A percentile compares a stretch with the other conserved stretches of the same genome.
Evolutionary conservation across 192 early-diverging fungal genomes (phyloP).

Genomic region (Backusella tarrabulga): DNA sequence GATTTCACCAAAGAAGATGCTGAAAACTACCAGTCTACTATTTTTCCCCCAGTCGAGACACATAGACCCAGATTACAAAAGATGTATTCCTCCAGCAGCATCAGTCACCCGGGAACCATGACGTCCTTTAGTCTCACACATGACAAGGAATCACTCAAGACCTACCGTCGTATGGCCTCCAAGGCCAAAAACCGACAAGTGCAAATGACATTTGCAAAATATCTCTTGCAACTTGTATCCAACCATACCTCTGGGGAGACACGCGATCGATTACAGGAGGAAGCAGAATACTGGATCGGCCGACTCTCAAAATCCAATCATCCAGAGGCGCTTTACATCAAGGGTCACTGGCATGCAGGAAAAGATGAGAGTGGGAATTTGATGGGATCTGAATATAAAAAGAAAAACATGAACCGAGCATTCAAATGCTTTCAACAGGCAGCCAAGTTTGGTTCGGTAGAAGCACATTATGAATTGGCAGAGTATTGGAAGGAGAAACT

Average conservation of each 20-base stretch:
- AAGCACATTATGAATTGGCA: conserved; percentile 69
- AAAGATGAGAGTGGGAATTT: background rate
- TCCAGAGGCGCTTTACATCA: conserved; percentile 74
- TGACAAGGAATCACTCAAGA: conserved; percentile 47
- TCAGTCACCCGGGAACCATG: background rate
- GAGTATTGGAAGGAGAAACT: conserved; percentile 49
- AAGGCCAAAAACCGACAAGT: conserved; percentile 75
- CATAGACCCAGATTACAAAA: background rate
- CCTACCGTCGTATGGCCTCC: conserved; percentile 75
- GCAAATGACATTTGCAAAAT: conserved; percentile 78
- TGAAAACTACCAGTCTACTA: background rate
- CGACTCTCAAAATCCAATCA: conserved; percentile 64
- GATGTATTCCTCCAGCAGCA: background rate
- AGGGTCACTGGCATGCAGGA: conserved; percentile 67
- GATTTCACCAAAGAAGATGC: background rate
- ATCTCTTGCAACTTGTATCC: conserved; percentile 65
- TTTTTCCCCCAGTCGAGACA: too few species aligned
- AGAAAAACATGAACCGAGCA: conserved; percentile 63
- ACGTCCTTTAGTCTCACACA: conserved; percentile 31
- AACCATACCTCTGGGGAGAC: conserved; percentile 18
- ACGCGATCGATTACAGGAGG: conserved; percentile 47
- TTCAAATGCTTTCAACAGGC: conserved; percentile 61
- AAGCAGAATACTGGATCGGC: conserved; percentile 75
- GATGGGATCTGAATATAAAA: conserved; percentile 38
- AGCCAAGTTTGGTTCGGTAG: conserved; percentile 61